Evolutionary conservation across 306 rosid genomes (phyloP).

Genomic region (Vachellia collinsii): DNA sequence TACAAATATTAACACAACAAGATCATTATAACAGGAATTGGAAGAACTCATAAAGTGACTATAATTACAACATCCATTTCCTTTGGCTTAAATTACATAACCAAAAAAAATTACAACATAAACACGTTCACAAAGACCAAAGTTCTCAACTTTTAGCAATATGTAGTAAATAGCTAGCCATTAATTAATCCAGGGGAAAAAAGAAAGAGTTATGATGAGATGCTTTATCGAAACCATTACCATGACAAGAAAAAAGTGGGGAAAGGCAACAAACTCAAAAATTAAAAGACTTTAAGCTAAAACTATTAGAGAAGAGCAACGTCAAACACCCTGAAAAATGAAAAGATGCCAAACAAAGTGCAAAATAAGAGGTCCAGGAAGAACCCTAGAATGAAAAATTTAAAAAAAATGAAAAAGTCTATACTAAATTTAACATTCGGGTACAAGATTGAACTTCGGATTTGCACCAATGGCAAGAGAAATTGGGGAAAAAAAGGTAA

Average conservation of each 20-base stretch:
- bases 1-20: not conserved
- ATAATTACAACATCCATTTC: not conserved
- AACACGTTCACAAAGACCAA: not conserved
- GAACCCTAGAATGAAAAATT: conserved; percentile 30
- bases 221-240: not conserved
- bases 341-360: not conserved
- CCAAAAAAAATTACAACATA: not conserved
- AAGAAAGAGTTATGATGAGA: not conserved
- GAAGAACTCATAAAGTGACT: not conserved
- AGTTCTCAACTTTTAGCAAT: not conserved
- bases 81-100: not conserved
- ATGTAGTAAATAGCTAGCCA: not conserved
- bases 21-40: not conserved
- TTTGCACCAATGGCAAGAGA: not conserved
- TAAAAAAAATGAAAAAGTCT: not conserved
- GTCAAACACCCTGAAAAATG: not conserved
- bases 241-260: not conserved
- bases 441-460: not conserved
- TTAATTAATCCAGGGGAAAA: not conserved
- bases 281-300: not conserved
- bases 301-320: not conserved
- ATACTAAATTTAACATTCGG: not conserved
- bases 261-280: not conserved
- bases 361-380: not conserved
- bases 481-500: not conserved